Conservation (phyloP, 306 rosid genomes). For the Astragalus membranaceus region DNA sequence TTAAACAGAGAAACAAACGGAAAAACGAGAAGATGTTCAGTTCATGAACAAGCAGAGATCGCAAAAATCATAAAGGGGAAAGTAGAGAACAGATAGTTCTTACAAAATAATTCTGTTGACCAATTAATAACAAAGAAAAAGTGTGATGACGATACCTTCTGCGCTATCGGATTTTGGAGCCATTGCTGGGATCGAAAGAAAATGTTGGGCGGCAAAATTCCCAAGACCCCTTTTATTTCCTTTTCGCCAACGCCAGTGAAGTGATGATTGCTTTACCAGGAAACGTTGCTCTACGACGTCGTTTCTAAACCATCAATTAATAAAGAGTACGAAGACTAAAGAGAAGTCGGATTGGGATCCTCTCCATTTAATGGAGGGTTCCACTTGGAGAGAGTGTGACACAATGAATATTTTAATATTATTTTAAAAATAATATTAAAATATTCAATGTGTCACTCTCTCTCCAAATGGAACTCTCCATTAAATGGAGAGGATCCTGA, state of each 20-base stretch:
- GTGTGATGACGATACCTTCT: conserved; percentile 40
- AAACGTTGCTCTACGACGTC: too few relatives aligned
- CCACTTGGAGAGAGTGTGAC: too few relatives aligned
- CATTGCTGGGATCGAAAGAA: conserved; percentile 36
- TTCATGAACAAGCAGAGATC: not conserved
- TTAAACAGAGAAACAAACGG: not conserved
- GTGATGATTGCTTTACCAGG: not conserved
- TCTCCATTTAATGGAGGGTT: too few relatives aligned
- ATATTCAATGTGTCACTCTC: too few relatives aligned
- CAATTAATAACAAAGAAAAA: not conserved
- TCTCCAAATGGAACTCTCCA: too few relatives aligned
- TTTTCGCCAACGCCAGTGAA: not conserved
- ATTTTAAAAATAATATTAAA: too few relatives aligned
- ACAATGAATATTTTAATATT: too few relatives aligned
- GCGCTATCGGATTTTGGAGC: conserved; percentile 77
- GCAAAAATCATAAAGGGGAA: not conserved
- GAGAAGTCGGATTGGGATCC: too few relatives aligned
- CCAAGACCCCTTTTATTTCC: not conserved
- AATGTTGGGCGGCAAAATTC: conserved; percentile 56
- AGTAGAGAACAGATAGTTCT: not conserved
- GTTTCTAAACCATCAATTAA: too few relatives aligned
- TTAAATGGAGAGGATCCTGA: too few relatives aligned
- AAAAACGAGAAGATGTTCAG: conserved; percentile 4
- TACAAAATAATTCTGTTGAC: too few relatives aligned
- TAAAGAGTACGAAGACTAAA: too few relatives aligned